These are phyloP conservation scores for Actinomortierella wolfii DNA, from an alignment of 371 early-diverging fungal genomes.

Conservation along the genomic window DNA sequence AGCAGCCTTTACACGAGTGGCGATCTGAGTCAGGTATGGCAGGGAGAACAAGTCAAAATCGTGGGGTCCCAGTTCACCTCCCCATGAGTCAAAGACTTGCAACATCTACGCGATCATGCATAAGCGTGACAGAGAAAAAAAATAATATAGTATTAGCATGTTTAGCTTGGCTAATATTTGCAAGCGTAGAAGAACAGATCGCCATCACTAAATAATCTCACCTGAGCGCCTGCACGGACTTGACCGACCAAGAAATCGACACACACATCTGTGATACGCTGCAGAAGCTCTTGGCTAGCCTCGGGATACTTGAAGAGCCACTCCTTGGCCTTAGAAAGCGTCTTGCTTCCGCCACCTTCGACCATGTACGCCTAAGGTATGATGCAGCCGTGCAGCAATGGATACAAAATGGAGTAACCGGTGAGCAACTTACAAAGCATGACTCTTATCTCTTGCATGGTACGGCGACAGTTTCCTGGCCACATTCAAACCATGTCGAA, in stretches of 20 bases:
- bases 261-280: constrained; percentile 80
- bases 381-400: neutral
- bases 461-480: no score
- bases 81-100: constrained; percentile 98
- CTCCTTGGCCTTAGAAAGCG: constrained; percentile 83
- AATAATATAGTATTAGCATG: neutral
- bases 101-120: constrained; percentile 63
- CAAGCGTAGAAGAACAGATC: neutral
- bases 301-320: constrained; percentile 90
- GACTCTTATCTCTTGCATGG: constrained; percentile 8
- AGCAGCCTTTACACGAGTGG: constrained; percentile 67
- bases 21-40: constrained; percentile 88
- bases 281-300: constrained; percentile 78
- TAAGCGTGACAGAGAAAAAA: constrained; percentile 8
- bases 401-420: neutral
- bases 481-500: no score
- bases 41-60: constrained; percentile 86
- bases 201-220: constrained; percentile 42
- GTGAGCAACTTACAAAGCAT: constrained; percentile 45
- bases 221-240: constrained; percentile 97
- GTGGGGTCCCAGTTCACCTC: constrained; percentile 86
- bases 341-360: constrained; percentile 97
- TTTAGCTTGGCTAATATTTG: no score
- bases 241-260: constrained; percentile 91
- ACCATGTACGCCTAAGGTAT: constrained; percentile 85